These are phyloP conservation scores for Saccharomyces hybrid DNA, from an alignment of 1,139 yeast genomes.

Conservation along the genomic window DNA sequence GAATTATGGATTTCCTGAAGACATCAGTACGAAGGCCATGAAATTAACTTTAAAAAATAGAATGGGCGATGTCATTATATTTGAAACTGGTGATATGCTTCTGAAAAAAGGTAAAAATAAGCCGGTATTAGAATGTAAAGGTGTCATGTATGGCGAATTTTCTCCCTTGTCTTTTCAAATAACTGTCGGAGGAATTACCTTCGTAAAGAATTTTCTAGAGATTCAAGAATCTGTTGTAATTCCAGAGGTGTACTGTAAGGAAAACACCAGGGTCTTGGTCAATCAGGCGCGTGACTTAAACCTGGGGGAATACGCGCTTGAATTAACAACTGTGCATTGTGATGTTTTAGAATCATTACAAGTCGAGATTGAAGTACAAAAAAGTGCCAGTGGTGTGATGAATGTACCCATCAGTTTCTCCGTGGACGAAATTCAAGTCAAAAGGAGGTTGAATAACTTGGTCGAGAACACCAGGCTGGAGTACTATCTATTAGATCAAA, in stretches of 20 bases:
- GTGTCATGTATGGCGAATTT: conserved; percentile 22
- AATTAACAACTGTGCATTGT: conserved; percentile 1
- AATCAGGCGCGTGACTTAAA: conserved; percentile 13
- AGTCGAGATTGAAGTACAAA: not conserved
- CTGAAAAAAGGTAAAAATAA: conserved; percentile 6
- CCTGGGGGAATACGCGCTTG: conserved; percentile 17
- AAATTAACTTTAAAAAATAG: conserved; percentile 15
- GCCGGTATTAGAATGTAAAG: conserved; percentile 13
- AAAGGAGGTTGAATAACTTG: not conserved
- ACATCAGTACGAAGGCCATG: conserved; percentile 16
- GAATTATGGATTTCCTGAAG: conserved; percentile 15
- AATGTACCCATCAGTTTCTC: not conserved
- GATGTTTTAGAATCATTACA: not conserved
- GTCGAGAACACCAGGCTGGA: conserved; percentile 6
- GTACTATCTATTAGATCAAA: conserved; percentile 15
- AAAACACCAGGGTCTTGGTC: conserved; percentile 14
- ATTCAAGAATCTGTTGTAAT: conserved; percentile 9
- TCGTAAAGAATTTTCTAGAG: conserved; percentile 18
- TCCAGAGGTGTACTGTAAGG: conserved; percentile 13
- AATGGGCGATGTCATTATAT: conserved; percentile 15
- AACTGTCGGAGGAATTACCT: conserved; percentile 20
- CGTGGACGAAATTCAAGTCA: not conserved
- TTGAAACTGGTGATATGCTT: conserved; percentile 8
- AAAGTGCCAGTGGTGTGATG: not conserved
- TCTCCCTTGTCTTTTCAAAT: conserved; percentile 19